Evolutionary conservation across 2,329 filamentous ascomycete species (phyloP).

Genomic region (Phialocephala sp.): DNA sequence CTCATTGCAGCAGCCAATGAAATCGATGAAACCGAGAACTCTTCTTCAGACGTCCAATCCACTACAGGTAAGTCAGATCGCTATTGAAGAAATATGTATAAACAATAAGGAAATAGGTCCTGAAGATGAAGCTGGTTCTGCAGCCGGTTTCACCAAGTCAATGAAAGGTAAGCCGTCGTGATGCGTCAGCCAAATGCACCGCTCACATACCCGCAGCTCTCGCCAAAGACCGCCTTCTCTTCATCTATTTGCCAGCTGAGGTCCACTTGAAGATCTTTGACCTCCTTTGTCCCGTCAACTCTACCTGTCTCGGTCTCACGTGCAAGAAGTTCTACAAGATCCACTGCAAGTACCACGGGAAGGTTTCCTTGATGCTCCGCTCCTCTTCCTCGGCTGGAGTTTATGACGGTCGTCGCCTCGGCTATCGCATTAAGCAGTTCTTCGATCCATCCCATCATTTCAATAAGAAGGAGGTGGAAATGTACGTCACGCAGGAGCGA

Average conservation of each 20-base stretch:
- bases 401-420: neutral
- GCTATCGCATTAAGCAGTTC: neutral
- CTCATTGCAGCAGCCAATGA: neutral
- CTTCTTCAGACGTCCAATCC: neutral
- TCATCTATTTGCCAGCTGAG: neutral
- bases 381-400: neutral
- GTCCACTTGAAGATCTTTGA: neutral
- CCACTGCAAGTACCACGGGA: neutral
- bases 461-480: neutral
- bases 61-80: too few relatives aligned
- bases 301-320: neutral
- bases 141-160: too few relatives aligned
- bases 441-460: neutral
- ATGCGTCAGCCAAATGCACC: neutral
- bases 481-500: neutral
- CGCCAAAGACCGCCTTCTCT: neutral
- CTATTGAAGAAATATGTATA: too few relatives aligned
- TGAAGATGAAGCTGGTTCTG: too few relatives aligned
- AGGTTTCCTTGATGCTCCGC: neutral
- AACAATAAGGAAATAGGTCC: too few relatives aligned
- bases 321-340: conserved; percentile 3
- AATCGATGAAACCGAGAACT: neutral
- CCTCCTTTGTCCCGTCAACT: neutral
- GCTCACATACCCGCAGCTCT: neutral
- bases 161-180: too few relatives aligned